These are phyloP conservation scores for Samsoniella hepiali DNA, from an alignment of 2,329 filamentous ascomycete genomes.

Conservation along the genomic window DNA sequence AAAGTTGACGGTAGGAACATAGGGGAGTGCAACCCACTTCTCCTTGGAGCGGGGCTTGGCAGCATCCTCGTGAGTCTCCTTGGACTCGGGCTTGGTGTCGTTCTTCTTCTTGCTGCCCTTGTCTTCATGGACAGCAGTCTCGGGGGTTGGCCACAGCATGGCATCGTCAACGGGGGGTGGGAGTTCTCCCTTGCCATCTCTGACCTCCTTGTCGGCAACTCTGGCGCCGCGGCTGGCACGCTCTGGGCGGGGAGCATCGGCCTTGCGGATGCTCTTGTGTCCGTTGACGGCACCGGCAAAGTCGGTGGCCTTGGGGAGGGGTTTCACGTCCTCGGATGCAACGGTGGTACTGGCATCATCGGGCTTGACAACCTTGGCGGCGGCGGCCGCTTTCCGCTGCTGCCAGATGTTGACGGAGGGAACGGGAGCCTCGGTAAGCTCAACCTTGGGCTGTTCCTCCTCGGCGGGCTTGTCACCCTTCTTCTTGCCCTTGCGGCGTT, in stretches of 20 bases:
- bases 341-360: conserved; percentile 34
- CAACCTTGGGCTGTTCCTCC: conserved; percentile 59
- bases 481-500: conserved; percentile 57
- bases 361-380: conserved; percentile 31
- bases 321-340: conserved; percentile 44
- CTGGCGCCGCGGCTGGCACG: conserved; percentile 47
- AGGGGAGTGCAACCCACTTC: conserved; percentile 81
- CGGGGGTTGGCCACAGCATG: conserved; percentile 85
- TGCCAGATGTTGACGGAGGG: conserved; percentile 88
- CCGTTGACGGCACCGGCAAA: conserved; percentile 32
- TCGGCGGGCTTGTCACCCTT: conserved; percentile 52
- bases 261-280: conserved; percentile 42
- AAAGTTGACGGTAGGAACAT: conserved; percentile 81
- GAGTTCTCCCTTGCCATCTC: conserved; percentile 32
- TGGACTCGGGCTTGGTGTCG: conserved; percentile 52
- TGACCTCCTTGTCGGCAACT: conserved; percentile 41
- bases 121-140: conserved; percentile 66
- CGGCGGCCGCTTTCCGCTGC: conserved; percentile 64
- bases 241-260: conserved; percentile 32
- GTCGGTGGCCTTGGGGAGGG: conserved; percentile 27
- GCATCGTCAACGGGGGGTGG: conserved; percentile 71
- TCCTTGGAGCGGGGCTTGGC: conserved; percentile 63
- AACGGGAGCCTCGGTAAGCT: conserved; percentile 75
- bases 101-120: conserved; percentile 70
- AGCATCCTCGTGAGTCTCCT: conserved; percentile 45